phyloP scores from a whole-genome alignment of 345 rosid genomes.

The Eucalyptus marginata region DNA sequence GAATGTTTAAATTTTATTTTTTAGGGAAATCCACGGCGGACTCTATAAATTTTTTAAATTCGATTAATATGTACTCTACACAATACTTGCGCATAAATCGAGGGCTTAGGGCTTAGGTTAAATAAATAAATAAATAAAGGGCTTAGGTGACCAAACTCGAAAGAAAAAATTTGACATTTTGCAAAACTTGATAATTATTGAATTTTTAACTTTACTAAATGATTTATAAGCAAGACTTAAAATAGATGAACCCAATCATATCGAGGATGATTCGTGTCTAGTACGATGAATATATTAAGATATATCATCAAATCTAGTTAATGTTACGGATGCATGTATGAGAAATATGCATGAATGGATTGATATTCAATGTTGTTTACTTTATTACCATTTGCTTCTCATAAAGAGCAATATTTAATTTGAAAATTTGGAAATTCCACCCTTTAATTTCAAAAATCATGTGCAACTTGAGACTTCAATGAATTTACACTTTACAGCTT shows the following conservation, averaged over 20 bases:
- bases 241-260: neutral
- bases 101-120: neutral
- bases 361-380: neutral
- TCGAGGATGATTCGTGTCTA: rapidly evolving
- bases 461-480: neutral
- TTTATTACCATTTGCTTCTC: neutral
- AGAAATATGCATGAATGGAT: neutral
- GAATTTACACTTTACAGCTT: neutral
- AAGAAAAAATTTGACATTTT: neutral
- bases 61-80: neutral
- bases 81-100: neutral
- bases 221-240: neutral
- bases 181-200: neutral
- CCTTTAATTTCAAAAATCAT: neutral
- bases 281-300: neutral
- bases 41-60: neutral
- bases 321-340: neutral
- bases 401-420: neutral
- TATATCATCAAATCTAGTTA: neutral
- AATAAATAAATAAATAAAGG: neutral
- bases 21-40: neutral
- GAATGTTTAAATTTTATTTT: neutral
- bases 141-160: neutral
- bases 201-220: neutral
- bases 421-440: neutral